These are phyloP conservation scores for Fusarium irregulare DNA, from an alignment of 2,329 filamentous ascomycete species.

Conservation along the genomic window DNA sequence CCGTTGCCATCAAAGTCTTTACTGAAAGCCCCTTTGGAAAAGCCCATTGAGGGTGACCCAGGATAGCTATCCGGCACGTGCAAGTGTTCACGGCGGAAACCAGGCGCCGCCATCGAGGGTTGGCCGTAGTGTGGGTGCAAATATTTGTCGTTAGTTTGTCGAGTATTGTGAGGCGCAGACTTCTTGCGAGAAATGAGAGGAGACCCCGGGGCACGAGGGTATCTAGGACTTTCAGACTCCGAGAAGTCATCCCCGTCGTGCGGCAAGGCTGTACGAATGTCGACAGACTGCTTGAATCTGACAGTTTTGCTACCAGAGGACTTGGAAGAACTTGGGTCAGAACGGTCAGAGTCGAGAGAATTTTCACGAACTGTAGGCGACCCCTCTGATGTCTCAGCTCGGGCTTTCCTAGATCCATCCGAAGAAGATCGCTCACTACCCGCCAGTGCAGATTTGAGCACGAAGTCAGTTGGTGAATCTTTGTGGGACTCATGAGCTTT, in stretches of 20 bases:
- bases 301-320: constrained; percentile 44
- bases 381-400: not conserved
- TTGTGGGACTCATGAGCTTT: not conserved
- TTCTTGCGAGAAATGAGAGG: constrained; percentile 30
- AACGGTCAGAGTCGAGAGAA: constrained; percentile 34
- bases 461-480: not conserved
- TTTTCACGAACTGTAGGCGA: constrained; percentile 15
- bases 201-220: constrained; percentile 16
- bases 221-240: constrained; percentile 16
- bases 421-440: constrained; percentile 16
- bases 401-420: constrained; percentile 1
- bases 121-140: constrained; percentile 22
- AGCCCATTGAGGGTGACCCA: constrained; percentile 27
- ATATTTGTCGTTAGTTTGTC: not conserved
- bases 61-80: constrained; percentile 21
- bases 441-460: constrained; percentile 5
- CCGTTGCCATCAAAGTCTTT: constrained; percentile 25
- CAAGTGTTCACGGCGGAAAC: constrained; percentile 1
- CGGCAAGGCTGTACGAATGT: constrained; percentile 30
- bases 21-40: constrained; percentile 42
- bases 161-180: not conserved
- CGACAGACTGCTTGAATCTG: constrained; percentile 41
- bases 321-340: constrained; percentile 38
- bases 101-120: constrained; percentile 1
- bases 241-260: constrained; percentile 25